Percentiles rank a stretch among this genome's conserved stretches.
phyloP scores from a whole-genome alignment of 306 rosid species.

The Quercus robur region DNA sequence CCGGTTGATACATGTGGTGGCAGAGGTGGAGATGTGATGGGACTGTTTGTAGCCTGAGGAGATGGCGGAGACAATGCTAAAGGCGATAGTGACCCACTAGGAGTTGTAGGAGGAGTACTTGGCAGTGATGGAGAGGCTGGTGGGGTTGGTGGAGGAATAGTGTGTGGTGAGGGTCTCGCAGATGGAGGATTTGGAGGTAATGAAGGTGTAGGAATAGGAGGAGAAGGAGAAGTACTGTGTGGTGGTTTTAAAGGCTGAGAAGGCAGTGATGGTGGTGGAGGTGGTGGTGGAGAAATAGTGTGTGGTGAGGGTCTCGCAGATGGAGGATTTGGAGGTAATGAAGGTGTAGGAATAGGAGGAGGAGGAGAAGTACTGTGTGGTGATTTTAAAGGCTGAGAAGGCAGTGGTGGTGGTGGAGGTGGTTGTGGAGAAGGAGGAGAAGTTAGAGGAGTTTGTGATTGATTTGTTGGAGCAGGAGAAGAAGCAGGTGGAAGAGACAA shows the following conservation, averaged over 20 bases:
- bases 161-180: slow-evolving; percentile 3
- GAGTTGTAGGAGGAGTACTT: neutral
- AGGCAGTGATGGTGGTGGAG: neutral
- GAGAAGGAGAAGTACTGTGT: neutral
- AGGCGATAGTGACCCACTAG: neutral
- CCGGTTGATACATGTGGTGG: slow-evolving; percentile 18
- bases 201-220: neutral
- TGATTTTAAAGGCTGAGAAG: neutral
- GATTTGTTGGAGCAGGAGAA: neutral
- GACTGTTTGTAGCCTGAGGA: neutral
- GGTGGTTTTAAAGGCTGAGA: neutral
- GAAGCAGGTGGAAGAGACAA: slow-evolving; percentile 6
- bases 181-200: neutral
- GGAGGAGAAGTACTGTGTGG: neutral
- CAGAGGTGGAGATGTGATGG: neutral
- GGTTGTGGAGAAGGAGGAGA: neutral
- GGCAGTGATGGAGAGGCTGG: neutral
- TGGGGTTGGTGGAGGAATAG: neutral
- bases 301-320: slow-evolving; percentile 5
- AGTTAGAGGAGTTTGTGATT: neutral
- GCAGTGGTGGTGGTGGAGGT: neutral
- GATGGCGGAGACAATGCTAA: neutral
- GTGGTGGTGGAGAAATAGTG: neutral
- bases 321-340: neutral
- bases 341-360: neutral